A percentile compares a stretch with the other conserved stretches of the same genome.
These are phyloP conservation scores for Colletotrichum magnum DNA, from an alignment of 2,329 filamentous ascomycete genomes.

Conservation along the genomic window DNA sequence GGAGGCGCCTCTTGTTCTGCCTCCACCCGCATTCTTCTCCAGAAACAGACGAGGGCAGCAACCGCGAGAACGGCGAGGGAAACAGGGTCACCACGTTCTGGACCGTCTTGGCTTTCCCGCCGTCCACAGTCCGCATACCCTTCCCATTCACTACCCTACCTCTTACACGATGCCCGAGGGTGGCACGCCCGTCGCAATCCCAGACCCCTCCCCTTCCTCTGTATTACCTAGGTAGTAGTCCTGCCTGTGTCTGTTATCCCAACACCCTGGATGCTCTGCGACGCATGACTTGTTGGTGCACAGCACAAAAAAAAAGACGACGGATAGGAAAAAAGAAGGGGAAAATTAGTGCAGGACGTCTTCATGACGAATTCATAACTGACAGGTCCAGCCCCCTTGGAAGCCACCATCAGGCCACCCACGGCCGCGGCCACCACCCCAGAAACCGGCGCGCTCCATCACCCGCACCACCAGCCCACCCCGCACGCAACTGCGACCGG, in stretches of 20 bases:
- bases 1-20: slow-evolving; percentile 16
- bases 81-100: slow-evolving; percentile 21
- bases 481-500: slow-evolving; percentile 33
- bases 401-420: slow-evolving; percentile 37
- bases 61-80: background rate
- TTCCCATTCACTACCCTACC: slow-evolving; percentile 2
- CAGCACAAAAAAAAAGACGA: slow-evolving; percentile 18
- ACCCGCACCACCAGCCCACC: slow-evolving; percentile 35
- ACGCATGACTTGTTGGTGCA: slow-evolving; percentile 25
- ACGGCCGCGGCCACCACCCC: slow-evolving; percentile 36
- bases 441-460: slow-evolving; percentile 36
- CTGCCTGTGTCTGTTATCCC: background rate
- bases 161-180: slow-evolving; percentile 30
- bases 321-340: slow-evolving; percentile 1
- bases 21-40: slow-evolving; percentile 13
- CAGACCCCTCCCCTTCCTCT: slow-evolving; percentile 5
- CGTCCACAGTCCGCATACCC: background rate
- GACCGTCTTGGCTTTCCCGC: slow-evolving; percentile 28
- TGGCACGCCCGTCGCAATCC: slow-evolving; percentile 17
- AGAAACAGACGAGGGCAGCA: slow-evolving; percentile 7
- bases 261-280: slow-evolving; percentile 7
- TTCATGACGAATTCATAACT: slow-evolving; percentile 36
- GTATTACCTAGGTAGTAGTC: background rate
- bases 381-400: slow-evolving; percentile 37
- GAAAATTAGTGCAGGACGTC: background rate